Evolutionary conservation across 2,329 filamentous ascomycete species (phyloP).

Genomic region (Didymella glomerata): DNA sequence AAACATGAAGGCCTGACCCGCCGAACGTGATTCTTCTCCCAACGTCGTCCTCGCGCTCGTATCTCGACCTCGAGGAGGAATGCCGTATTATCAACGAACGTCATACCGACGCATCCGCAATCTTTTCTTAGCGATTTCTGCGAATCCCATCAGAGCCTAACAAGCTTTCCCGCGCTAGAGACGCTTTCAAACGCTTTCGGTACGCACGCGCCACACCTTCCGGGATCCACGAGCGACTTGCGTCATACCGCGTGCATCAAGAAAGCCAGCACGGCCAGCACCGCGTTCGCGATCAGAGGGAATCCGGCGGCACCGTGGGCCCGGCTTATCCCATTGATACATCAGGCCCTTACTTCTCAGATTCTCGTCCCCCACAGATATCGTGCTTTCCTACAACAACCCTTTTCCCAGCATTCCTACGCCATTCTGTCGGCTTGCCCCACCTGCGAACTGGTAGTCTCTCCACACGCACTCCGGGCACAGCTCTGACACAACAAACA

Average conservation of each 20-base stretch:
- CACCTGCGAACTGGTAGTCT: slow-evolving; percentile 40
- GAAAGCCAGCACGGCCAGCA: slow-evolving; percentile 19
- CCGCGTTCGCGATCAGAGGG: slow-evolving; percentile 11
- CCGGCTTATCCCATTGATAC: slow-evolving; percentile 15
- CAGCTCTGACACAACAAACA: slow-evolving; percentile 30
- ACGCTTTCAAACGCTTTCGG: slow-evolving; percentile 12
- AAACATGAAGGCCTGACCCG: background rate
- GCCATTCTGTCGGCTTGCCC: slow-evolving; percentile 36
- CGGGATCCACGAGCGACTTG: slow-evolving; percentile 15
- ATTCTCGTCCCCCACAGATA: slow-evolving; percentile 5
- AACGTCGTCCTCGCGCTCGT: background rate
- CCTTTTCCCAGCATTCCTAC: slow-evolving; percentile 3
- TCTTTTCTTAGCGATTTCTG: slow-evolving; percentile 8
- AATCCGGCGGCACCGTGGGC: slow-evolving; percentile 7
- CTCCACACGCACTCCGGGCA: slow-evolving; percentile 39
- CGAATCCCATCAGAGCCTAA: slow-evolving; percentile 11
- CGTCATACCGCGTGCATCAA: slow-evolving; percentile 24
- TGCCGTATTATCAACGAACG: slow-evolving; percentile 7
- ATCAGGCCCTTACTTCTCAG: slow-evolving; percentile 11
- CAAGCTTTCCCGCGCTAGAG: slow-evolving; percentile 21
- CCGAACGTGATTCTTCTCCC: background rate
- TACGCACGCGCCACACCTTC: slow-evolving; percentile 24
- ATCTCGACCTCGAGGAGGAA: background rate
- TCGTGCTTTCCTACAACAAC: slow-evolving; percentile 7
- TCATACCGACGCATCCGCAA: slow-evolving; percentile 22